These are phyloP conservation scores for Diutina sp. DNA, from an alignment of 1,139 yeast species.

Conservation along the genomic window DNA sequence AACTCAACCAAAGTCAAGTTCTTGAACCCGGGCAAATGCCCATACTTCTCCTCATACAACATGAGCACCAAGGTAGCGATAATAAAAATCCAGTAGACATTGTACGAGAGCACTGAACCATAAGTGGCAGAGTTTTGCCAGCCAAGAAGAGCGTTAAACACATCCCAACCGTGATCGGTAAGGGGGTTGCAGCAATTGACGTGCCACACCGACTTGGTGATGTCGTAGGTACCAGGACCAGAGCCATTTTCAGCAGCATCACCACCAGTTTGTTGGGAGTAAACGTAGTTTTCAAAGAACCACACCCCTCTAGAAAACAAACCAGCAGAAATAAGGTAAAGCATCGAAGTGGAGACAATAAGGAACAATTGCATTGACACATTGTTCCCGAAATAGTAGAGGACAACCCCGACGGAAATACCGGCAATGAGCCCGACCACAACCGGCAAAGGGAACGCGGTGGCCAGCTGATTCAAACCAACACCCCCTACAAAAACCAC, in stretches of 20 bases:
- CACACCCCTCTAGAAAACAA: conserved; percentile 83
- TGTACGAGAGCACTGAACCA: conserved; percentile 76
- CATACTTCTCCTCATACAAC: conserved; percentile 59
- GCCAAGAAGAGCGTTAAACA: conserved; percentile 75
- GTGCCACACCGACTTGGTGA: conserved; percentile 72
- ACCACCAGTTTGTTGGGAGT: conserved; percentile 59
- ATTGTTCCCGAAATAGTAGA: conserved; percentile 68
- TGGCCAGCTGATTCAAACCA: conserved; percentile 66
- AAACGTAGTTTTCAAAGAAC: conserved; percentile 62
- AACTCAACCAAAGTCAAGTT: conserved; percentile 37
- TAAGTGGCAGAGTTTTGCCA: conserved; percentile 91
- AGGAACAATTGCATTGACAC: conserved; percentile 72
- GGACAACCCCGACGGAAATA: conserved; percentile 43
- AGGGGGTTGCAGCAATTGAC: conserved; percentile 91
- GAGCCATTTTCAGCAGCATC: conserved; percentile 84
- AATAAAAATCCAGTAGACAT: conserved; percentile 65
- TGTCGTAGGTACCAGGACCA: conserved; percentile 87
- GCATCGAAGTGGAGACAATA: conserved; percentile 65
- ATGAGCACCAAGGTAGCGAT: conserved; percentile 43
- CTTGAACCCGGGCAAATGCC: conserved; percentile 50
- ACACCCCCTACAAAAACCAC: conserved; percentile 87
- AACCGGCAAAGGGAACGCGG: conserved; percentile 80
- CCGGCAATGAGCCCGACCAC: conserved; percentile 71
- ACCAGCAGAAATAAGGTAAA: conserved; percentile 81
- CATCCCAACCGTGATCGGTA: conserved; percentile 84